Conservation (phyloP, 345 rosid species). For the Aquilaria sinensis region DNA sequence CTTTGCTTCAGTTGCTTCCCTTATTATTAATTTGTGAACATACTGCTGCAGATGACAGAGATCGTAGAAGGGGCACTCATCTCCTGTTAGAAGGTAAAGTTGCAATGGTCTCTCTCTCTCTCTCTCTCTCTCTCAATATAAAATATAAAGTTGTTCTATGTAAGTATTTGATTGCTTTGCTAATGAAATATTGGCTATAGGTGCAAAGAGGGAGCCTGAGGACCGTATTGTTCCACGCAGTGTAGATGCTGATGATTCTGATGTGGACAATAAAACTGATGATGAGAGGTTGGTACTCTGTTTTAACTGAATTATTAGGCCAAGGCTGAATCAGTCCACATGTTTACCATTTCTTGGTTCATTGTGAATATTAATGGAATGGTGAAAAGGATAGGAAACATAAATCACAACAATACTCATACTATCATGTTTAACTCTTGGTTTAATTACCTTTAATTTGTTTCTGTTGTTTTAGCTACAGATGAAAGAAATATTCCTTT, state of each 20-base stretch:
- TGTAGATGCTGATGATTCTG: slow-evolving; percentile 98
- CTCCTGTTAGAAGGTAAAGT: slow-evolving; percentile 69
- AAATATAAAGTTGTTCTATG: neutral
- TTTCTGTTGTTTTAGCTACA: too few species aligned
- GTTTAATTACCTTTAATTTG: too few species aligned
- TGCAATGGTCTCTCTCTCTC: neutral
- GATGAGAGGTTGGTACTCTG: slow-evolving; percentile 46
- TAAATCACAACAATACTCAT: too few species aligned
- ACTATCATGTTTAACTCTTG: too few species aligned
- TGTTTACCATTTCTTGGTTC: too few species aligned
- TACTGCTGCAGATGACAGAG: slow-evolving; percentile 71
- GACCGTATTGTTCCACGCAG: slow-evolving; percentile 78
- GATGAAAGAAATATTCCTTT: too few species aligned
- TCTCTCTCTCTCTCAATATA: neutral
- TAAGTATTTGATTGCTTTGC: slow-evolving; percentile 10
- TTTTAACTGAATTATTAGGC: too few species aligned
- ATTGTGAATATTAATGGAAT: too few species aligned
- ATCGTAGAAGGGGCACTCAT: slow-evolving; percentile 70
- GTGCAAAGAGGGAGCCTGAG: slow-evolving; percentile 70
- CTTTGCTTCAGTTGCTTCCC: too few species aligned
- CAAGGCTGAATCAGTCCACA: too few species aligned
- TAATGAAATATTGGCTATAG: slow-evolving; percentile 29
- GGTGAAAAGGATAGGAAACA: too few species aligned
- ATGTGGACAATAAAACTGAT: slow-evolving; percentile 60
- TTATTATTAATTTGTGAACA: slow-evolving; percentile 1